Conservation (phyloP, 2,329 filamentous ascomycete species). For the Cyphellophora attinorum region DNA sequence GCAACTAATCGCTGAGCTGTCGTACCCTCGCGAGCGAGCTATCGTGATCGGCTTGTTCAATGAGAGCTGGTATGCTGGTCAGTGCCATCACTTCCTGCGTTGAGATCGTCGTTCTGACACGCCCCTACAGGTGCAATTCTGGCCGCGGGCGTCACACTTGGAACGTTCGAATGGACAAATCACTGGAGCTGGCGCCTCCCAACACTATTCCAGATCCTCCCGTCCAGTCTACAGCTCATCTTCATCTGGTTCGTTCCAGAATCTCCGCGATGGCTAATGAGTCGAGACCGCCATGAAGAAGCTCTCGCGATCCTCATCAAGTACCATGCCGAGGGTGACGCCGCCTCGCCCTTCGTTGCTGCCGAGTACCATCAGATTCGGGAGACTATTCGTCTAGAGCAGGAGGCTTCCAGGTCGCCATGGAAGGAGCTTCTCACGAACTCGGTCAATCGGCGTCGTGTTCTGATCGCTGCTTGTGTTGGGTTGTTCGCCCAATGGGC, state of each 20-base stretch:
- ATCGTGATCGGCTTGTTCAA: conserved; percentile 42
- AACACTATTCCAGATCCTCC: conserved; percentile 55
- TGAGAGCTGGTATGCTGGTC: conserved; percentile 43
- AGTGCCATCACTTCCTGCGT: no score
- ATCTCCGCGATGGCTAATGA: conserved; percentile 51
- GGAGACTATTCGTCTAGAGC: conserved; percentile 36
- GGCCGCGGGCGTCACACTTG: conserved; percentile 40
- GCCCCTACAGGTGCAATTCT: conserved; percentile 41
- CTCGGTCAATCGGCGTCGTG: conserved; percentile 44
- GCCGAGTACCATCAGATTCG: conserved; percentile 31
- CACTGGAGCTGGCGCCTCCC: conserved; percentile 52
- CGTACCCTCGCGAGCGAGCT: conserved; percentile 38
- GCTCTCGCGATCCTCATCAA: conserved; percentile 23
- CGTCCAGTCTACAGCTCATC: conserved; percentile 44
- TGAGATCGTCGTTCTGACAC: no score
- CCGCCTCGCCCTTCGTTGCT: conserved; percentile 24
- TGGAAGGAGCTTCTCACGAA: conserved; percentile 55
- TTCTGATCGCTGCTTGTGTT: conserved; percentile 42
- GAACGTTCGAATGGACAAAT: conserved; percentile 30
- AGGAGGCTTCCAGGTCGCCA: conserved; percentile 25
- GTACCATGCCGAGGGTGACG: conserved; percentile 30
- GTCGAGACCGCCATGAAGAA: conserved; percentile 19
- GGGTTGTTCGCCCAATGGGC: conserved; percentile 50
- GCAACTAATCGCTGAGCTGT: conserved; percentile 33
- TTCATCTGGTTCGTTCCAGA: conserved; percentile 57